These are phyloP conservation scores for Metarhizium humberi DNA, from an alignment of 2,329 filamentous ascomycete species.

Conservation along the genomic window DNA sequence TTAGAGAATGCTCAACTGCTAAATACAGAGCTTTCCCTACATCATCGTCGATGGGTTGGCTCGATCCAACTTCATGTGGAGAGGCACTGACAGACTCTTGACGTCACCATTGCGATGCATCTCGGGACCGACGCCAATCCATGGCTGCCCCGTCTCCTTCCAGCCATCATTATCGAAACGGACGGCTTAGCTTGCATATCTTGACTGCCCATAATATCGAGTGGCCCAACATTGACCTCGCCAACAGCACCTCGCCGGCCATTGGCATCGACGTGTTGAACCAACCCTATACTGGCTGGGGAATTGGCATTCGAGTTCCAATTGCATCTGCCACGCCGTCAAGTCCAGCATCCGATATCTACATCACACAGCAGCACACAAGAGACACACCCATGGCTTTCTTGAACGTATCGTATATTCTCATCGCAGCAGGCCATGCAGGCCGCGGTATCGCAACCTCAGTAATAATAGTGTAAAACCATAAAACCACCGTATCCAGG, in stretches of 20 bases:
- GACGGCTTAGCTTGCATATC: too few species aligned
- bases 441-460: conserved; percentile 21
- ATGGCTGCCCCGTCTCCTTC: too few species aligned
- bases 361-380: background rate
- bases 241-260: too few species aligned
- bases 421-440: conserved; percentile 21
- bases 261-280: too few species aligned
- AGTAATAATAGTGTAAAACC: conserved; percentile 11
- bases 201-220: too few species aligned
- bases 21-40: background rate
- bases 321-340: too few species aligned
- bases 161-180: too few species aligned
- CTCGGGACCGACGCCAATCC: background rate
- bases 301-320: too few species aligned
- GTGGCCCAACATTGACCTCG: too few species aligned
- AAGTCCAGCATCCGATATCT: too few species aligned
- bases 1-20: background rate
- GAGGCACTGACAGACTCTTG: conserved; percentile 3
- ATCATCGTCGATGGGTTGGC: background rate
- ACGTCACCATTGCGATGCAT: conserved; percentile 10
- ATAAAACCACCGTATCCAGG: conserved; percentile 21
- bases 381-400: background rate
- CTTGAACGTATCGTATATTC: conserved; percentile 28
- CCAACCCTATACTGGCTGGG: too few species aligned
- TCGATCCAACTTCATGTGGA: background rate